These are phyloP conservation scores for Prunus mongolica DNA, from an alignment of 306 rosid genomes.

Conservation along the genomic window DNA sequence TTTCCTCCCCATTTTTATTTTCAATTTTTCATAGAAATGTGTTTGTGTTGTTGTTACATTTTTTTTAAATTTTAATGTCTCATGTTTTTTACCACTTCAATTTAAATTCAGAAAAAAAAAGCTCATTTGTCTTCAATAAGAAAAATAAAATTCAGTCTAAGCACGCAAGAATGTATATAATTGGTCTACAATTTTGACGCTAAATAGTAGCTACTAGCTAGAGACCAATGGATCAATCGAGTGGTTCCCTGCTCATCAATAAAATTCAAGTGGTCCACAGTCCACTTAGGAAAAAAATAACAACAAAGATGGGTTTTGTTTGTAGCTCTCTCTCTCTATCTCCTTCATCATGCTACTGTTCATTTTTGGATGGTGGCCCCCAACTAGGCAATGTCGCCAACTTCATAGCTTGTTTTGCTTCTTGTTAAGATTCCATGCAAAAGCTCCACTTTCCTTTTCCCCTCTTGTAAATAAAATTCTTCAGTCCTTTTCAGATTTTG, in stretches of 20 bases:
- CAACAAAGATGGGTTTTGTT: neutral
- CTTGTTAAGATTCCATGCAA: constrained; percentile 14
- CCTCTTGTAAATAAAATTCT: neutral
- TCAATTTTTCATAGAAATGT: neutral
- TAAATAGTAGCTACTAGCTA: too few species aligned
- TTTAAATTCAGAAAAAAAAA: neutral
- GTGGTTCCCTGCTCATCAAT: too few species aligned
- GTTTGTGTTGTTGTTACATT: neutral
- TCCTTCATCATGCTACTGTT: neutral
- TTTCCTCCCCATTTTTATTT: neutral
- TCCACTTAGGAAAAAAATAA: neutral
- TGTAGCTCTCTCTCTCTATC: neutral
- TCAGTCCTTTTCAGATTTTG: neutral
- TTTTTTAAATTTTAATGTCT: neutral
- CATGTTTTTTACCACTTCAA: neutral
- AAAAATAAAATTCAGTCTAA: neutral
- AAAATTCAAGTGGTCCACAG: neutral
- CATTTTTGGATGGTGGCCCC: neutral
- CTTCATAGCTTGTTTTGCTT: neutral
- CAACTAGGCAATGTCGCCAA: neutral
- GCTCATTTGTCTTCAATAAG: neutral
- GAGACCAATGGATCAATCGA: neutral
- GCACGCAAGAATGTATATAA: neutral
- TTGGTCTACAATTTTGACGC: neutral
- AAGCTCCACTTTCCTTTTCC: neutral